A percentile compares a stretch with the other conserved stretches of the same genome.
Conservation (phyloP, 371 early-diverging fungal genomes). For the Smittium culicis region DNA sequence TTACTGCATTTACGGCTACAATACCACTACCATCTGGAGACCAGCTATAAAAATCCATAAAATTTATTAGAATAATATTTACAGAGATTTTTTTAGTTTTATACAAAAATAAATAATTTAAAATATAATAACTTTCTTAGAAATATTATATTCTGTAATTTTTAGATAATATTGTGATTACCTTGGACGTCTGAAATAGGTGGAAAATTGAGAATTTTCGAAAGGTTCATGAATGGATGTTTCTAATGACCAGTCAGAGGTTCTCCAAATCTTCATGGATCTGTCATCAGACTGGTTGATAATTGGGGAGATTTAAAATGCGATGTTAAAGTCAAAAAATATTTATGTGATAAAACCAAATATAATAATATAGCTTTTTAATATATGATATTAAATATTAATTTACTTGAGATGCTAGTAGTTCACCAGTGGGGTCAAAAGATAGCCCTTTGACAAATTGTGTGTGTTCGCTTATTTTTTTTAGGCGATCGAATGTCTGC, state of each 20-base stretch:
- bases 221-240: conserved; percentile 60
- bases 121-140: no score
- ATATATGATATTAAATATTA: background rate
- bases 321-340: no score
- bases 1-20: conserved; percentile 80
- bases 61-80: background rate
- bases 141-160: background rate
- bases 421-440: conserved; percentile 92
- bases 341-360: no score
- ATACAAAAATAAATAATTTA: no score
- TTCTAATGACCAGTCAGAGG: conserved; percentile 71
- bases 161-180: background rate
- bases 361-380: no score
- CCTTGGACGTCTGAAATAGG: conserved; percentile 79
- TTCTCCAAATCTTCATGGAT: conserved; percentile 71
- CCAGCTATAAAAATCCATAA: conserved; percentile 44
- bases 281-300: conserved; percentile 78
- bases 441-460: conserved; percentile 93
- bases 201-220: conserved; percentile 51
- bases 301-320: no score
- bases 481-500: conserved; percentile 52
- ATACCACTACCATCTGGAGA: conserved; percentile 85
- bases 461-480: conserved; percentile 51
- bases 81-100: no score
- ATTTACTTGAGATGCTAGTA: conserved; percentile 56